Conservation (phyloP, 2,329 filamentous ascomycete genomes). For the Calonectria leucothoes region DNA sequence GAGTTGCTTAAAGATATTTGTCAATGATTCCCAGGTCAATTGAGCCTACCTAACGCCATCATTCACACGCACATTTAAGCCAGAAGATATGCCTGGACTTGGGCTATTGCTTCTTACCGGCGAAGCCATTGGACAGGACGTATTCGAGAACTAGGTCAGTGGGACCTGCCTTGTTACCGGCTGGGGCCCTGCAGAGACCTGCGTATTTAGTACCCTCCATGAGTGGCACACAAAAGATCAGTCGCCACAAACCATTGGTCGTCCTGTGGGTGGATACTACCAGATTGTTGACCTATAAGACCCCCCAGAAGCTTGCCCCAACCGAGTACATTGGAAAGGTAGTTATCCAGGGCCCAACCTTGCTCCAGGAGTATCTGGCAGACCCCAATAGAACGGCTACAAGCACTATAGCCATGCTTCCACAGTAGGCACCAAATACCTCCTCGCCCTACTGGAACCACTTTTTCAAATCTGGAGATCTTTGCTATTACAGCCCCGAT, state of each 20-base stretch:
- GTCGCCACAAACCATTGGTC: neutral
- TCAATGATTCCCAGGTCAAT: neutral
- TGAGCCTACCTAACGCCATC: neutral
- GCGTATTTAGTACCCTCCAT: neutral
- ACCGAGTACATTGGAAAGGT: neutral
- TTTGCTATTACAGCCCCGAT: neutral
- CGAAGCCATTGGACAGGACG: neutral
- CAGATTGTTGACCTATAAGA: neutral
- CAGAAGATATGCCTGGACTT: neutral
- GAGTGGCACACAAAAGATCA: neutral
- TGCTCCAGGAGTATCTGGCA: neutral
- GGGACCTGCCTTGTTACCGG: neutral
- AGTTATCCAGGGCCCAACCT: neutral
- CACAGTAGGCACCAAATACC: neutral
- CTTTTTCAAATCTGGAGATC: constrained; percentile 6
- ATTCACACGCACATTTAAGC: neutral
- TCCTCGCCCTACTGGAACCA: neutral
- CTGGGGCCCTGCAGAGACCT: neutral
- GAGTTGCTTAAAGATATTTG: neutral
- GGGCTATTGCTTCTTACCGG: neutral
- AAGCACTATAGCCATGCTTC: neutral
- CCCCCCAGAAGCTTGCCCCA: neutral
- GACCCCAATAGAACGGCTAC: neutral
- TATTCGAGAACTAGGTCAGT: neutral
- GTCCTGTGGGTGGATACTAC: neutral